Base-by-base conservation (phyloP, 768 basidiomycete genomes). In the Amanita brunnescens region DNA sequence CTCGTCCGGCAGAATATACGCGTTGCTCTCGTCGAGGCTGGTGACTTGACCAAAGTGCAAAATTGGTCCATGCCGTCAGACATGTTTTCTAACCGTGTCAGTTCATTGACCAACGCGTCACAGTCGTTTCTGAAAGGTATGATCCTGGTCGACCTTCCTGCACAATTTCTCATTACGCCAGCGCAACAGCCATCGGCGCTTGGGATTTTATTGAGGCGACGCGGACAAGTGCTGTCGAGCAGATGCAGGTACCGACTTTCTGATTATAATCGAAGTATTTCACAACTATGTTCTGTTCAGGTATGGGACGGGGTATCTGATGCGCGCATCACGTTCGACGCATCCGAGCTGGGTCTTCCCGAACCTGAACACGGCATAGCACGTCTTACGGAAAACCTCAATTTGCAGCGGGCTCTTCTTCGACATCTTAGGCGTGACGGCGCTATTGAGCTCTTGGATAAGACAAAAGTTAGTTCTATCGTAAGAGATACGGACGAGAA, bases 261-360 rank as follows among this genome's bases (percentile, higher is more conserved):
- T 24, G 7, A 4, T 12, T n/a, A 14, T 38, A 16, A 10, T 6
- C 16, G 24, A 14, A 37, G 23, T 12, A 33, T 12, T 32, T 37
- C 2, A 16, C 33, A 35, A 38, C 47, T 8, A 41, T 37, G 10
- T 41, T 38, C 20, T 46, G 21, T 13, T 14, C 45, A 85, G 91
- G 83, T 95, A 10, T 99, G 94, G 95, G 93, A 96, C 62, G 92
- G 92, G 1, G 56, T 93, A 35, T 87, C 89, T 1, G 81, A 84
- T 58, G 84, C 91, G 6, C 77, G 88, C 13, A 83, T 93, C 47
- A 71, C 71, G 6, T 94, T 94, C 60, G 72, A 75, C 35, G 73
- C 85, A 0, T 68, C 77, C 1, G 77, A 81, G 18, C 52, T 80
- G 18, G 68, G 64, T 16, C 53, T 65, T 48, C 51, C 63, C 42